Base-by-base conservation (phyloP, 176 grass and related monocot species). In the Phyllostachys edulis region DNA sequence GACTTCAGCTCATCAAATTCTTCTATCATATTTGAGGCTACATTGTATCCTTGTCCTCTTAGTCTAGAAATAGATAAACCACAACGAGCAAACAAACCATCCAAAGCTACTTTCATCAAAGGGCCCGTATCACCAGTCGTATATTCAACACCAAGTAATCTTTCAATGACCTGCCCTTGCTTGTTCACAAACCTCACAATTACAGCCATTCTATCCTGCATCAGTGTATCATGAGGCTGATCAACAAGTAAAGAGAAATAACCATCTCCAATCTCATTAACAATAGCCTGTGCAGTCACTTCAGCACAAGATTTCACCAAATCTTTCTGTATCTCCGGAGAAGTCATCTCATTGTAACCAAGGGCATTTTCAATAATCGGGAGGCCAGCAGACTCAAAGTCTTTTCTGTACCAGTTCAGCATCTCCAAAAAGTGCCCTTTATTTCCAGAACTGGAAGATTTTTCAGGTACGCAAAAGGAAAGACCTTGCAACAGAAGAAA, bases 181-280 rank as follows among this genome's bases (percentile, higher is more conserved):
- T 37, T 61, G 54, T 77, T 61, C 36, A 60, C 21, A 61, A 77
- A 77, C 74, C 54, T 77, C 13, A 77, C 54, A 61, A 77, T 60
- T 15, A 76, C 21, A 59, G 5, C 13, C 21, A 77, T 77, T 77
- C 8, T 39, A 57, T 77, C 54, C 54, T 8, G 10, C 36, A 61
- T 77, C 37, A 42, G 6, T 14, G 56, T 60, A 77, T 77, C 74
- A 77, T 60, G 21, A 77, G 54, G 54, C 37, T 57, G 21, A 57
- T 77, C 54, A 42, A 61, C 18, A 77, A 41, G 54, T 16, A 61
- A 14, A 59, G 21, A 42, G 74, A 60, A 42, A 59, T 24, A 60
- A 15, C 54, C 23, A 76, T 76, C 36, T 61, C 74, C 54, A 14
- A 77, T 60, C 74, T 61, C 74, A 77, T 10, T 20, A 77, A 77